phyloP scores from a whole-genome alignment of 257 asterid genomes.

The Solanum clarkiae region DNA sequence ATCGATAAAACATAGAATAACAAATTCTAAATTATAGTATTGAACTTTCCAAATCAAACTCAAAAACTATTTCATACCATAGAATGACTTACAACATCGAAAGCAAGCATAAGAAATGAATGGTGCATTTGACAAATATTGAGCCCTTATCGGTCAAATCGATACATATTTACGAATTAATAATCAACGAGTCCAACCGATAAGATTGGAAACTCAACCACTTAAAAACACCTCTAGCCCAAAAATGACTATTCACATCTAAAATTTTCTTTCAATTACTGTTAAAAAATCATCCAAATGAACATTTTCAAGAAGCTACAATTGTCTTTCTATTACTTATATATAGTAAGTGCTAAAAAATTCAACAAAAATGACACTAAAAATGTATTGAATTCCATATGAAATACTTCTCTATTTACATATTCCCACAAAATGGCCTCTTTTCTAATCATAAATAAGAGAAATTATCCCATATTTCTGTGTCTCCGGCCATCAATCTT shows the following conservation, averaged over 20 bases:
- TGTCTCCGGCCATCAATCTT: neutral
- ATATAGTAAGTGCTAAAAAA: neutral
- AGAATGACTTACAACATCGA: too few species aligned
- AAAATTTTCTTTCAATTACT: neutral
- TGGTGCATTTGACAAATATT: too few species aligned
- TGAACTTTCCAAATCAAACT: accelerated
- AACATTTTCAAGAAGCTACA: neutral
- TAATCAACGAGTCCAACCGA: too few species aligned
- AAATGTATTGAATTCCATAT: neutral
- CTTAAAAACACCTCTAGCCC: too few species aligned
- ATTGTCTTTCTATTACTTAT: neutral
- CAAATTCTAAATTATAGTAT: too few species aligned
- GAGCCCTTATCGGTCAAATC: too few species aligned
- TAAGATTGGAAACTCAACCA: too few species aligned
- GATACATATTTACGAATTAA: too few species aligned
- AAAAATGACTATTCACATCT: neutral
- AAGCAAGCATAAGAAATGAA: too few species aligned
- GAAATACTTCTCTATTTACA: neutral
- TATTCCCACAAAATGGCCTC: neutral
- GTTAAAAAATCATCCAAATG: neutral
- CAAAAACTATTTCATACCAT: too few species aligned
- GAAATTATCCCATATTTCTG: neutral
- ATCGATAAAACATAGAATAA: too few species aligned
- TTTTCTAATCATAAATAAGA: neutral
- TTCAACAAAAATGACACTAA: neutral